A percentile compares a stretch with the other conserved stretches of the same genome.
phyloP scores from a whole-genome alignment of 768 basidiomycete genomes.

The Neoboletus brunneissimus region DNA sequence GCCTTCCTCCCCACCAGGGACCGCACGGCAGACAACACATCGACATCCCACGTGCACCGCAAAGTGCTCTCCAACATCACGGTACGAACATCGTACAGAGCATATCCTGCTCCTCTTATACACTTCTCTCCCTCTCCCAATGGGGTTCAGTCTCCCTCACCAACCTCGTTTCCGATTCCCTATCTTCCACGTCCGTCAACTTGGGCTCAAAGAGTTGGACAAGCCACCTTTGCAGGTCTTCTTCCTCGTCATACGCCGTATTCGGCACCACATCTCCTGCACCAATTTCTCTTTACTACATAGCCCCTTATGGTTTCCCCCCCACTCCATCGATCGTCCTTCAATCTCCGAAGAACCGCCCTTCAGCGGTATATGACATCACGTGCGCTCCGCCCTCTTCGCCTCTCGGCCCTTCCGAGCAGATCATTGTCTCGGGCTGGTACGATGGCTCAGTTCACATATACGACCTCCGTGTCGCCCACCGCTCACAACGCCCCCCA shows the following conservation, averaged over 20 bases:
- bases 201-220: constrained; percentile 61
- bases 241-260: constrained; percentile 58
- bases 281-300: constrained; percentile 57
- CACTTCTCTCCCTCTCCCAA: constrained; percentile 57
- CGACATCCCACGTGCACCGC: constrained; percentile 21
- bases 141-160: constrained; percentile 47
- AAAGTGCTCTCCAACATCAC: constrained; percentile 33
- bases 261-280: constrained; percentile 59
- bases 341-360: constrained; percentile 33
- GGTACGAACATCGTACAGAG: constrained; percentile 53
- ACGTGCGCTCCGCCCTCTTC: constrained; percentile 56
- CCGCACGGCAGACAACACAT: constrained; percentile 8
- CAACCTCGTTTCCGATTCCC: constrained; percentile 23
- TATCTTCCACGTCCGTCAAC: constrained; percentile 34
- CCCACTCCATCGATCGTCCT: constrained; percentile 48
- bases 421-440: constrained; percentile 78
- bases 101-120: constrained; percentile 44
- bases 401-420: constrained; percentile 67
- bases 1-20: constrained; percentile 25
- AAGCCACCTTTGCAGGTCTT: constrained; percentile 50
- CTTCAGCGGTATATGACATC: constrained; percentile 73
- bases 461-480: constrained; percentile 64
- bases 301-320: constrained; percentile 48
- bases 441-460: constrained; percentile 73
- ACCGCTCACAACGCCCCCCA: constrained; percentile 14